These are phyloP conservation scores for Nitzschia sp. DNA, from an alignment of 108 stramenopile species.

Conservation along the genomic window DNA sequence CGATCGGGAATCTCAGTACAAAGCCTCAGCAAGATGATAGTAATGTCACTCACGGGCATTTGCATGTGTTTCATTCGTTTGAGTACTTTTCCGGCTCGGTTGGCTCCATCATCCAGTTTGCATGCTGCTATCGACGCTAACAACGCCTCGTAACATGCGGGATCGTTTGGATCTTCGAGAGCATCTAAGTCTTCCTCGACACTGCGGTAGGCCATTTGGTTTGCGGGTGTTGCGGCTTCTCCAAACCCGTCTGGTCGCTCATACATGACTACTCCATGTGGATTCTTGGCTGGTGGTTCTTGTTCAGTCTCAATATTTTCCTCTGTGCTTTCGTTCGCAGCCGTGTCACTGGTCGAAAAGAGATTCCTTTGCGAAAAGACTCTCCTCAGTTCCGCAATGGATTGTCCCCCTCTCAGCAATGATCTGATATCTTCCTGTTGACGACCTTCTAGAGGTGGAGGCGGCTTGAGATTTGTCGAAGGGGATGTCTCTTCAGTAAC, in stretches of 20 bases:
- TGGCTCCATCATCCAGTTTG: background rate
- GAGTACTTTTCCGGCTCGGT: constrained; percentile 10
- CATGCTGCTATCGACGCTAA: background rate
- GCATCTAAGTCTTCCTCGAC: background rate
- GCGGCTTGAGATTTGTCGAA: too few relatives aligned
- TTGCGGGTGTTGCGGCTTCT: background rate
- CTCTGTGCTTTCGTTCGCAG: too few relatives aligned
- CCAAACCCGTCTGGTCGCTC: constrained; percentile 17
- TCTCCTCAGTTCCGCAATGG: too few relatives aligned
- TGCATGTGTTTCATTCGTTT: constrained; percentile 7
- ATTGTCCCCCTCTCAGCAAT: too few relatives aligned
- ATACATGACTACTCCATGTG: constrained; percentile 14
- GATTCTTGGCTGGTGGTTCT: too few relatives aligned
- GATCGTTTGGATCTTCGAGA: background rate
- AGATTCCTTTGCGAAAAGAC: too few relatives aligned
- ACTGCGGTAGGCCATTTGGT: background rate
- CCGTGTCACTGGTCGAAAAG: too few relatives aligned
- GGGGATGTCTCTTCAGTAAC: too few relatives aligned
- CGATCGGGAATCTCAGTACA: background rate
- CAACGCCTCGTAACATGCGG: background rate
- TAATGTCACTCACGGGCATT: constrained; percentile 2
- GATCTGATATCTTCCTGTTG: too few relatives aligned
- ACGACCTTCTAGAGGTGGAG: too few relatives aligned
- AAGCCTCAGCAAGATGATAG: background rate
- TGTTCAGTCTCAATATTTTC: too few relatives aligned